These are phyloP conservation scores for Nepenthes gracilis DNA, from an alignment of 148 eudicot genomes.

Conservation along the genomic window DNA sequence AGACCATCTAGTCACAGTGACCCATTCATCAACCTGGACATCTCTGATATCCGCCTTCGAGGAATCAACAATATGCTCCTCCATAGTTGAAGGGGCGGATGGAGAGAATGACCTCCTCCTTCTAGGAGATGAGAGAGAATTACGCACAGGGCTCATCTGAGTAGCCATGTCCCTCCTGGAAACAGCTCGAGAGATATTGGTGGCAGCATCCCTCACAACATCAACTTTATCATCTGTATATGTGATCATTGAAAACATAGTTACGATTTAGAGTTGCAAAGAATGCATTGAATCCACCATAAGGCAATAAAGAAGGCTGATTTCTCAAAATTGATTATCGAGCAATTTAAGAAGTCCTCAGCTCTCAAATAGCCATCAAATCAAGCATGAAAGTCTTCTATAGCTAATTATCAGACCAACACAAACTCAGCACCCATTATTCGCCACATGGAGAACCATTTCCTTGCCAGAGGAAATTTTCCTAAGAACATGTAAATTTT, in stretches of 20 bases:
- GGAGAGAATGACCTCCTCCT: constrained; percentile 42
- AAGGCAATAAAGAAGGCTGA: too few relatives aligned
- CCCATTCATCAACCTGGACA: constrained; percentile 68
- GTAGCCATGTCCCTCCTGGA: constrained; percentile 94
- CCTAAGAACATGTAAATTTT: too few relatives aligned
- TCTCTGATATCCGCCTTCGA: constrained; percentile 59
- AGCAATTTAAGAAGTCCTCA: too few relatives aligned
- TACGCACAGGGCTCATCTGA: constrained; percentile 87
- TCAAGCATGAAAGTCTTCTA: too few relatives aligned
- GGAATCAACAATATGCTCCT: constrained; percentile 30
- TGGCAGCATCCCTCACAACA: constrained; percentile 33
- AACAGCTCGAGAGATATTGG: constrained; percentile 41
- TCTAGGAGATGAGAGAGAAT: constrained; percentile 52
- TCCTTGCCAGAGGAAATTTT: too few relatives aligned
- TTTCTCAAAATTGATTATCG: too few relatives aligned
- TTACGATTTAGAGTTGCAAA: too few relatives aligned
- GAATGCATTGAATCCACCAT: too few relatives aligned
- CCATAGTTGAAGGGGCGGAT: constrained; percentile 38
- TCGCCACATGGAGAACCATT: too few relatives aligned
- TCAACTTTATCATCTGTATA: constrained; percentile 41
- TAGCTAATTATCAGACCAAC: too few relatives aligned
- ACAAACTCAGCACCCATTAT: too few relatives aligned
- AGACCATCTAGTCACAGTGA: constrained; percentile 74
- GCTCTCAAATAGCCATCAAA: too few relatives aligned
- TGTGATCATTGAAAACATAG: neutral